These are phyloP conservation scores for Fusarium chuoi DNA, from an alignment of 2,329 filamentous ascomycete species.

Conservation along the genomic window DNA sequence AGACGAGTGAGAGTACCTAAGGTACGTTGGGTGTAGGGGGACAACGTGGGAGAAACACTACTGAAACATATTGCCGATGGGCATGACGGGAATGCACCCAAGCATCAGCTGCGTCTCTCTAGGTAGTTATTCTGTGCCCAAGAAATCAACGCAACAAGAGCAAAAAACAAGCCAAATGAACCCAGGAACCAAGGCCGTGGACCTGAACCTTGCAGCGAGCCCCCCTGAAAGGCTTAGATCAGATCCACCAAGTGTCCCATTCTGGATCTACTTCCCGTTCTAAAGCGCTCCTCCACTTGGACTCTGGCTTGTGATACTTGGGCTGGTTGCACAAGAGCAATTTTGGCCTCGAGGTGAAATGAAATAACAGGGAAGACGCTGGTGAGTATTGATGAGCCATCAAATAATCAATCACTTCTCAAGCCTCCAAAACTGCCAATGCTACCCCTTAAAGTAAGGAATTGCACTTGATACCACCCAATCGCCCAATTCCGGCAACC, in stretches of 20 bases:
- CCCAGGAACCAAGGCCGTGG: slow-evolving; percentile 17
- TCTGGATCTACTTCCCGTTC: slow-evolving; percentile 13
- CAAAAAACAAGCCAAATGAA: not conserved
- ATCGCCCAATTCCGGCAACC: slow-evolving; percentile 21
- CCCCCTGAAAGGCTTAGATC: not conserved
- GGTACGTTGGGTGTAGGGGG: not conserved
- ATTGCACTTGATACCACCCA: slow-evolving; percentile 19
- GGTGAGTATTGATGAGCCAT: not conserved
- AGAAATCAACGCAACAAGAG: slow-evolving; percentile 6
- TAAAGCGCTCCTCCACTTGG: not conserved
- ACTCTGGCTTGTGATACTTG: slow-evolving; percentile 6
- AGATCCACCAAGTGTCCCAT: slow-evolving; percentile 18
- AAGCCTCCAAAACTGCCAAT: not conserved
- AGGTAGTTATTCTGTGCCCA: not conserved
- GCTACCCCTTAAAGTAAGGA: slow-evolving; percentile 21
- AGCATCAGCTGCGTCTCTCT: slow-evolving; percentile 5
- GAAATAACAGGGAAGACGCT: not conserved
- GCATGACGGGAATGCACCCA: not conserved
- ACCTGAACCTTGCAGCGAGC: slow-evolving; percentile 8
- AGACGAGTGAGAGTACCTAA: not conserved
- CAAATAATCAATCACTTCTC: not conserved
- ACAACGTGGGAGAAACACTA: slow-evolving; percentile 10
- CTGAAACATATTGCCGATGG: slow-evolving; percentile 22
- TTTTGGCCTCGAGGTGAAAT: slow-evolving; percentile 2
- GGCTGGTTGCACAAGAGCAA: slow-evolving; percentile 3